These are phyloP conservation scores for Sclerotinia nivalis DNA, from an alignment of 2,329 filamentous ascomycete species.

Conservation along the genomic window DNA sequence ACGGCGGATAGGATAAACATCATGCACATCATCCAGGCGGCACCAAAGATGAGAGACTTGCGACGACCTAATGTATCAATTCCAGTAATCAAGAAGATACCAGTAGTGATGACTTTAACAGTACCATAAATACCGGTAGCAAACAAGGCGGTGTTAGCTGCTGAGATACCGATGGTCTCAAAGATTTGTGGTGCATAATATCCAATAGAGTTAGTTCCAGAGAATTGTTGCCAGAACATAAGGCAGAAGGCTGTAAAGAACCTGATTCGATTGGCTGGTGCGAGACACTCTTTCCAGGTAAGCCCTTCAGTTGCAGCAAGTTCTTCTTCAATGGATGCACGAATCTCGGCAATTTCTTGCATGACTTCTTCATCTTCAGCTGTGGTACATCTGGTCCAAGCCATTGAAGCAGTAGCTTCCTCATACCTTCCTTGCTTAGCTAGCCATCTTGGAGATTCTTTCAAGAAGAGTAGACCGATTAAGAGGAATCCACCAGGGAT, in stretches of 20 bases:
- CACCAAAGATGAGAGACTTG: constrained; percentile 50
- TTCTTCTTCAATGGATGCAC: constrained; percentile 66
- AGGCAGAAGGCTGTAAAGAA: constrained; percentile 46
- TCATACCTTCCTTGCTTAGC: constrained; percentile 64
- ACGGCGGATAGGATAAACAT: constrained; percentile 55
- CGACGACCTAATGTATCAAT: constrained; percentile 52
- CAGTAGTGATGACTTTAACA: constrained; percentile 64
- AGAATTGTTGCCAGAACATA: constrained; percentile 48
- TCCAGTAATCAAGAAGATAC: constrained; percentile 51
- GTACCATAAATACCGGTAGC: constrained; percentile 72
- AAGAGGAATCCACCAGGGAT: constrained; percentile 31
- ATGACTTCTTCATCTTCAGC: constrained; percentile 56
- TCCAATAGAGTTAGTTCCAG: constrained; percentile 33
- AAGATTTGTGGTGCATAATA: constrained; percentile 56
- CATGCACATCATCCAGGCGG: constrained; percentile 52
- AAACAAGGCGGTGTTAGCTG: constrained; percentile 61
- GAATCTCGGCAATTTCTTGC: constrained; percentile 64
- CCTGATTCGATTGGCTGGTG: constrained; percentile 43
- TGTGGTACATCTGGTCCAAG: constrained; percentile 59
- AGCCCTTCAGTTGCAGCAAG: constrained; percentile 68
- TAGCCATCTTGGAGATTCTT: constrained; percentile 61
- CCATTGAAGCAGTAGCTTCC: constrained; percentile 56
- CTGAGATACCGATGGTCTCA: constrained; percentile 59
- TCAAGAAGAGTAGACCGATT: constrained; percentile 45
- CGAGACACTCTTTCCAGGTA: constrained; percentile 52